Evolutionary conservation across 1,284 basidiomycete genomes (phyloP).

Genomic region (Neolentinus lepideus): DNA sequence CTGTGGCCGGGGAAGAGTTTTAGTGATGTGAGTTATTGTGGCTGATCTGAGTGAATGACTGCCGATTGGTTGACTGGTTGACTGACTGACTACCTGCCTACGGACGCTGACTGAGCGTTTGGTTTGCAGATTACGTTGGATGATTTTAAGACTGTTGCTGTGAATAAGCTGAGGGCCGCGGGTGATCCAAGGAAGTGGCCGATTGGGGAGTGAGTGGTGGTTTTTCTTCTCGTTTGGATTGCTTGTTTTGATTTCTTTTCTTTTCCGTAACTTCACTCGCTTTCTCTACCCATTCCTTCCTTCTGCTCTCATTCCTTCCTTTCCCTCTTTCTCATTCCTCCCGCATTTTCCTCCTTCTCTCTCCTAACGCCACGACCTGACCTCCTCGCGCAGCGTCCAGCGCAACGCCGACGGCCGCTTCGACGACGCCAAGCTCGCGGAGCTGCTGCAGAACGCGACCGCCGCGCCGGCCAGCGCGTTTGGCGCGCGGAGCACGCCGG

Average conservation of each 20-base stretch:
- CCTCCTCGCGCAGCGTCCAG: conserved; percentile 43
- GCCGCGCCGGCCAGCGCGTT: conserved; percentile 63
- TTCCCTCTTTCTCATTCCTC: conserved; percentile 1
- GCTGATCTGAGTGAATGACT: no score
- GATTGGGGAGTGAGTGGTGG: conserved; percentile 40
- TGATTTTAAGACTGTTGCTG: conserved; percentile 35
- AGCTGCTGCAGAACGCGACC: conserved; percentile 60
- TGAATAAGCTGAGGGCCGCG: conserved; percentile 26
- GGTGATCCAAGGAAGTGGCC: conserved; percentile 41
- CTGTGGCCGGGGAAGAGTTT: conserved; percentile 37
- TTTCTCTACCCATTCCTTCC: no score
- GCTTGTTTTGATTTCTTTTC: not conserved
- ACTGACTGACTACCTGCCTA: no score
- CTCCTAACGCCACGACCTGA: no score
- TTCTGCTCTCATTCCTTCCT: not conserved
- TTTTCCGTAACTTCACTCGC: no score
- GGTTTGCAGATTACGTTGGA: conserved; percentile 30
- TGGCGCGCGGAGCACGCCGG: conserved; percentile 69
- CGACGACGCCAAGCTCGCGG: conserved; percentile 62
- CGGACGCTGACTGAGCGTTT: no score
- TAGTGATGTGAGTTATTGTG: conserved; percentile 23
- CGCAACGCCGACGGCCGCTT: conserved; percentile 53
- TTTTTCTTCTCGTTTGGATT: not conserved
- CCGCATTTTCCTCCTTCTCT: not conserved
- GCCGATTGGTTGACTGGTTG: no score